Base-by-base conservation (phyloP, 345 rosid species). In the Rhodamnia argentea region DNA sequence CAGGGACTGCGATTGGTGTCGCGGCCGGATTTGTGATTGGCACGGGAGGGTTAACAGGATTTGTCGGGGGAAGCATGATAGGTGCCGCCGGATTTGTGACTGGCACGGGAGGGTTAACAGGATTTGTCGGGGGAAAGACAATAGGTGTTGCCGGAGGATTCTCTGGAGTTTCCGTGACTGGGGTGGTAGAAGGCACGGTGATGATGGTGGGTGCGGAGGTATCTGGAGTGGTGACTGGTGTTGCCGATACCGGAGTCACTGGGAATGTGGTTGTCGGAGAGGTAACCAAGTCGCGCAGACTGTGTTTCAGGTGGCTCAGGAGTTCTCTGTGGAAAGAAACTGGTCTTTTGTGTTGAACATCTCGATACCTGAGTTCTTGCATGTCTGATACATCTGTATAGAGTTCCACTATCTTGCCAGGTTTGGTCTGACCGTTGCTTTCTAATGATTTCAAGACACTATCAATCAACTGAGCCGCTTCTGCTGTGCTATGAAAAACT, bases 191-290 rank as follows among this genome's bases (percentile, higher is more conserved):
- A 24, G 95, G 96, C 53, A 92, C 92, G 1, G 93, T 95, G 87
- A 95, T 90, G 2, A 93, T 87, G 3, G 88, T 93, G 10, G 98
- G 97, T 3, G 94, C 87, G 13, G 95, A 89, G 86, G 70, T 89
- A 56, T 88, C 86, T 51, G 93, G 86, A 75, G 90, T 9, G 44
- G 90, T 86, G 70, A 88, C 85, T 20, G 93, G 92, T 26, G 88
- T 88, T 37, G 93, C 87, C 23, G 94, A 82, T 75, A 86, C 83
- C 42, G 92, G 92, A 51, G 88, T 82, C 54, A 84, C 84, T 54
- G 90, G 89, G 27, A 86, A 52, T n/a, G 64, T 52, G 42, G 90
- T 87, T 42, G 89, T 52, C 11, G 95, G 92, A 27, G 95, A 89
- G 85, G 86, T 83, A 56, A 22, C 83, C 12, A 86, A 62, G 60